Evolutionary conservation across 805 yeast species (phyloP).

Genomic region (Yarrowia deformans): DNA sequence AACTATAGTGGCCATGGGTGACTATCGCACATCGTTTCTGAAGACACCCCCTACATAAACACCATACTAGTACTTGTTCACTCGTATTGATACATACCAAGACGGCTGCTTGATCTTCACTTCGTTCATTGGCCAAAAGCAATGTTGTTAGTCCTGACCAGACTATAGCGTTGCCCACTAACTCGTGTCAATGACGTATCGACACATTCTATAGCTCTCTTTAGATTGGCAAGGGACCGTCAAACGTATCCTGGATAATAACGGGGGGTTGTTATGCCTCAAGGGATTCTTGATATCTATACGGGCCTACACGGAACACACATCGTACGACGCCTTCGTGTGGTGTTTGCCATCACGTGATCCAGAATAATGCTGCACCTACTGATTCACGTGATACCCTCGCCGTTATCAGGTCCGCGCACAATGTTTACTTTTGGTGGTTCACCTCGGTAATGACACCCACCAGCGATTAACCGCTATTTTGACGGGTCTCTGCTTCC

Average conservation of each 20-base stretch:
- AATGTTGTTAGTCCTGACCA: neutral
- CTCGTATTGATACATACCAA: neutral
- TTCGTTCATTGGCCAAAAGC: slow-evolving; percentile 8
- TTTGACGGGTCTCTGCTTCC: slow-evolving; percentile 17
- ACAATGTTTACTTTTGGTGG: slow-evolving; percentile 6
- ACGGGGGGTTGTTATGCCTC: neutral
- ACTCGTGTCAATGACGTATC: neutral
- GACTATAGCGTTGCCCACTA: too few relatives aligned
- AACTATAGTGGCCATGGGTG: too few relatives aligned
- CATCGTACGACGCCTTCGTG: too few relatives aligned
- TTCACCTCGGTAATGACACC: slow-evolving; percentile 28
- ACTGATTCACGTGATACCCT: too few relatives aligned
- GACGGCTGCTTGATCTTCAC: slow-evolving; percentile 24
- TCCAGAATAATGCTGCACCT: too few relatives aligned
- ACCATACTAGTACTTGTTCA: neutral
- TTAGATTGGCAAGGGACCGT: slow-evolving; percentile 11
- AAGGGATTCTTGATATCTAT: neutral
- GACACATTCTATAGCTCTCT: neutral
- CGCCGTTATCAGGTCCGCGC: too few relatives aligned
- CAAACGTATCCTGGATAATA: neutral
- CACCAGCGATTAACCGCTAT: neutral
- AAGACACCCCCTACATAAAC: too few relatives aligned
- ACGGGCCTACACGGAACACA: neutral
- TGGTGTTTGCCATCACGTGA: neutral
- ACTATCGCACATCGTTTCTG: too few relatives aligned